Base-by-base conservation (phyloP, 2,329 filamentous ascomycete species). In the Fusarium sp. region DNA sequence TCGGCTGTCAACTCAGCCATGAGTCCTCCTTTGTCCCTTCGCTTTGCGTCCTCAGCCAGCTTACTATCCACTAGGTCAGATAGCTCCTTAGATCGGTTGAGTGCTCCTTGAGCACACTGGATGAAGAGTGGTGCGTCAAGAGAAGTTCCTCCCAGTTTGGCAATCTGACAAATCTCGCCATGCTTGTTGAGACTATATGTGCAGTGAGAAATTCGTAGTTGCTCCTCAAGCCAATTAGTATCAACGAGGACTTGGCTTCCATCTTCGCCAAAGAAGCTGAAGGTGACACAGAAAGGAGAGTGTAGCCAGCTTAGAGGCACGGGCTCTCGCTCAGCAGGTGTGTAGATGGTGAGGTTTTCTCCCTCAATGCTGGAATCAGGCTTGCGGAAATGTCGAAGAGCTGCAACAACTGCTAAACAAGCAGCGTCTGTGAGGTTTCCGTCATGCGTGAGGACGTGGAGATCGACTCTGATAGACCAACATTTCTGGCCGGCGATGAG, bases 251-350 rank as follows among this genome's bases (percentile, higher is more conserved):
- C 88, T 23, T 75, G 79, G 74, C 93, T 92, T 9, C 91, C 93
- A 40, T 92, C 90, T 35, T 93, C 88, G 79, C 89, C 87, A 82
- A 93, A 98, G 80, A 95, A 96, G 77, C 91, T 94, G 82, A 97
- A 97, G 0, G 95, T 97, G 50, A 98, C 88, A 80, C 95, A 97
- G 61, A 98, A 92, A 2, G 96, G 96, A 76, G 94, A 93, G 83
- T 98, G 96, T 73, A 98, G 89, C 86, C 97, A 94, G 77, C 94
- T 95, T 70, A 99, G 87, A 52, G 94, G 92, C 50, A 98, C 94
- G 1, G 96, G 96, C 73, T 97, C 95, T 72, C 96, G 89, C 85
- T 99, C 96, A 18, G 93, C 91, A 6, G 93, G 83, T 4, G 92
- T 93, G 83, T 96, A 97, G 47, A 98, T 90, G 4, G 93, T 97